Evolutionary conservation across 371 early-diverging fungal species (phyloP), one percentile per base, ranked within the genome.

Genomic region (Actinomucor elegans): DNA sequence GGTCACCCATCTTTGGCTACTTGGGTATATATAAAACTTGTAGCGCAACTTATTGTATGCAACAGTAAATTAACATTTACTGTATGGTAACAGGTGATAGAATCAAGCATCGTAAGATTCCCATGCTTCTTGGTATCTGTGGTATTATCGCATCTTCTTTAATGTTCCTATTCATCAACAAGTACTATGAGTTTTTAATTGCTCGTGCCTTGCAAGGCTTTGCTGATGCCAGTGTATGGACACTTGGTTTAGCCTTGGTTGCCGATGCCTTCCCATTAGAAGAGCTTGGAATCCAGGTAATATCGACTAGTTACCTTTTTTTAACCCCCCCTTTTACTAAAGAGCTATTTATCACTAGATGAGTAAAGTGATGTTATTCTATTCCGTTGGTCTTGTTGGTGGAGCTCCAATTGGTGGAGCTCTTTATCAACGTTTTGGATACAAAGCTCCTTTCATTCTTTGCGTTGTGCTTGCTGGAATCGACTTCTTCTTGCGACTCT

Each of bases 1-100:
- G 82, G 2, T 79, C 90, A 0, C 84, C 87, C 3, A 31, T 81
- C 8, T 78, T 88, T 38, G 90, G 87, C 18, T 64, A 74, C 61
- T 17, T 46, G 2, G 46, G 46, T 46, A n/a, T n/a, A n/a, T n/a
- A n/a, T n/a, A n/a, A n/a, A n/a, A n/a, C n/a, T n/a, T n/a, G n/a
- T n/a, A n/a, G n/a, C n/a, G n/a, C n/a, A n/a, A n/a, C n/a, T n/a
- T n/a, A n/a, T n/a, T n/a, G n/a, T n/a, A n/a, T n/a, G n/a, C n/a
- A n/a, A n/a, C n/a, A n/a, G n/a, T n/a, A n/a, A n/a, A n/a, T n/a
- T n/a, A n/a, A n/a, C n/a, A n/a, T n/a, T n/a, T n/a, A n/a, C n/a
- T n/a, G n/a, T n/a, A n/a, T n/a, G n/a, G n/a, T n/a, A 46, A 27
- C 28, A 54, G 52, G 53, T 18, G 61, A 66, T 27, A 31, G 47